These are phyloP conservation scores for Nemania sp. DNA, from an alignment of 2,329 filamentous ascomycete species.

Conservation along the genomic window DNA sequence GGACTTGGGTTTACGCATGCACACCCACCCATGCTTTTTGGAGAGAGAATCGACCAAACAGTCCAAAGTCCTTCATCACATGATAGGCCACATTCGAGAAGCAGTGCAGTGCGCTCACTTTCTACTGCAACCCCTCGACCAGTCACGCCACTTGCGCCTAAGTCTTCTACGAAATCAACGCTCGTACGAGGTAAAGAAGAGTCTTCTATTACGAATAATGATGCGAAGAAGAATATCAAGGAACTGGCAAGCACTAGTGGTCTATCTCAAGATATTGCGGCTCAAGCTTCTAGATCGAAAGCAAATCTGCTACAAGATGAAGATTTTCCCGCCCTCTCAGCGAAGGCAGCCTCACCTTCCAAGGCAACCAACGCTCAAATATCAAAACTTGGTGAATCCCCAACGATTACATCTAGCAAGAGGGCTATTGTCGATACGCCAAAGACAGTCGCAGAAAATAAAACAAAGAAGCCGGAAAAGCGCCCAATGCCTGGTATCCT, in stretches of 20 bases:
- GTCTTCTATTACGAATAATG: conserved; percentile 36
- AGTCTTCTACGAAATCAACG: conserved; percentile 47
- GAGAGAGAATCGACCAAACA: conserved; percentile 41
- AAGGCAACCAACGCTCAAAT: conserved; percentile 51
- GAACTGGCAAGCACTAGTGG: conserved; percentile 60
- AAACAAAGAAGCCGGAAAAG: conserved; percentile 43
- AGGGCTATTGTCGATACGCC: conserved; percentile 45
- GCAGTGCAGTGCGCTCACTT: conserved; percentile 30
- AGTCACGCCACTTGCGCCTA: conserved; percentile 49
- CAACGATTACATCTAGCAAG: conserved; percentile 49
- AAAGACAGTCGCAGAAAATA: conserved; percentile 44
- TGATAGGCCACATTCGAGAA: conserved; percentile 37
- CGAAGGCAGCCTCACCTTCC: conserved; percentile 54
- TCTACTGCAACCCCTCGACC: conserved; percentile 49
- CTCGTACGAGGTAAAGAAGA: conserved; percentile 41
- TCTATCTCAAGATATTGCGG: conserved; percentile 60
- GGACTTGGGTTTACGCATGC: conserved; percentile 58
- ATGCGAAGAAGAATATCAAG: conserved; percentile 60
- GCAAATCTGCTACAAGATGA: conserved; percentile 65
- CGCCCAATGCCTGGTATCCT: conserved; percentile 58
- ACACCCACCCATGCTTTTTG: conserved; percentile 49
- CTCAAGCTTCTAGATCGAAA: conserved; percentile 55
- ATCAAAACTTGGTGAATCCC: conserved; percentile 48
- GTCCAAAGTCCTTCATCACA: conserved; percentile 41
- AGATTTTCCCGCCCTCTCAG: conserved; percentile 70